Percentiles rank a stretch among this genome's conserved stretches.
These are phyloP conservation scores for Oemleria cerasiformis DNA, from an alignment of 306 rosid genomes.

Conservation along the genomic window DNA sequence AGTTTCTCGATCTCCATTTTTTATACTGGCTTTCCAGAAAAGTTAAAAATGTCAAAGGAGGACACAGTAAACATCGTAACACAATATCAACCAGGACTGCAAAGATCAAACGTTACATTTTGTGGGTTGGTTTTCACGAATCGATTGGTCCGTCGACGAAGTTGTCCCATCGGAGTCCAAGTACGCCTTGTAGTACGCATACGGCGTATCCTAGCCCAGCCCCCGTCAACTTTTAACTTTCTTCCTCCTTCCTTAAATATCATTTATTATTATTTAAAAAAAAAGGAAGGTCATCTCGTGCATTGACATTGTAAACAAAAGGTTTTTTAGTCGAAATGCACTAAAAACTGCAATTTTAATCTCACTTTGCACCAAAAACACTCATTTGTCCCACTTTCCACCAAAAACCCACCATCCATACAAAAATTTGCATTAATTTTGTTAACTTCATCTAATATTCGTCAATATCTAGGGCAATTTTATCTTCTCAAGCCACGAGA, in stretches of 20 bases:
- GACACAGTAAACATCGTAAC: not conserved
- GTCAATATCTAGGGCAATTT: no score
- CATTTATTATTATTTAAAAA: no score
- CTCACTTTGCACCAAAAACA: no score
- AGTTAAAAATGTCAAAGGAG: not conserved
- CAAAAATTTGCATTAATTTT: no score
- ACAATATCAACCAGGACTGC: not conserved
- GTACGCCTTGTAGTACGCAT: conserved; percentile 13
- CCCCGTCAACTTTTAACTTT: conserved; percentile 6
- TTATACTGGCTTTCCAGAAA: not conserved
- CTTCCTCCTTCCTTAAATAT: not conserved
- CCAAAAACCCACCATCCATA: no score
- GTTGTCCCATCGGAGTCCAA: not conserved
- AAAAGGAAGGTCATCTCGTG: conserved; percentile 13
- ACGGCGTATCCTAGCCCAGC: conserved; percentile 6
- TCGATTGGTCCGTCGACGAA: not conserved
- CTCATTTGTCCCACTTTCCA: no score
- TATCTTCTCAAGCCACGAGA: no score
- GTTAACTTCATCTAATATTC: no score
- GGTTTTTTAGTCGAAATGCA: no score
- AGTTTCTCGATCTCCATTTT: no score
- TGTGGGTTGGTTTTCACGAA: not conserved
- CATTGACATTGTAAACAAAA: conserved; percentile 11
- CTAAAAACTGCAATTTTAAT: no score
- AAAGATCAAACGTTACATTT: not conserved